These are phyloP conservation scores for Glycyrrhiza uralensis DNA, from an alignment of 306 rosid species.

Conservation along the genomic window DNA sequence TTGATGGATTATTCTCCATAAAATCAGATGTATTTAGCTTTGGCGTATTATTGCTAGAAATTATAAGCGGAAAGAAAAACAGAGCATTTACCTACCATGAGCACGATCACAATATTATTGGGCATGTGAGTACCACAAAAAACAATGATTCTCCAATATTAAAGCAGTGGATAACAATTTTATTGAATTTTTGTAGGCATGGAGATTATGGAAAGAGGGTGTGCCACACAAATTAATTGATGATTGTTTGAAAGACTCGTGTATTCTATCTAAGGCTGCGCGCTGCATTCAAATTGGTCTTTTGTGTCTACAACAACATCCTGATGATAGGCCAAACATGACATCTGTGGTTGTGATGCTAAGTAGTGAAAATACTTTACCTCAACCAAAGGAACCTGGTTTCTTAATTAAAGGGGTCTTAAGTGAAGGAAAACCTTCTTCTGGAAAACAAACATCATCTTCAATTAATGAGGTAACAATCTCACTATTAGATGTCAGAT, in stretches of 20 bases:
- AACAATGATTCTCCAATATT: not conserved
- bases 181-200: not conserved
- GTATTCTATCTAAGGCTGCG: not conserved
- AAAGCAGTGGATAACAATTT: not conserved
- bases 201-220: not conserved
- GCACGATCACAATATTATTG: not conserved
- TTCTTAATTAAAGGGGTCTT: not conserved
- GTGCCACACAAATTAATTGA: not conserved
- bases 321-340: slow-evolving; percentile 1
- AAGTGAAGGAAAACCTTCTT: too few species aligned
- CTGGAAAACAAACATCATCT: too few species aligned
- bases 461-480: not conserved
- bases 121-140: not conserved
- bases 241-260: not conserved
- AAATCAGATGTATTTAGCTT: slow-evolving; percentile 7
- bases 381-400: not conserved
- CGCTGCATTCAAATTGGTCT: not conserved
- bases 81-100: not conserved
- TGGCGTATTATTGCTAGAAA: not conserved
- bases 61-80: slow-evolving; percentile 1
- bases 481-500: not conserved
- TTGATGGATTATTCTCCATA: not conserved
- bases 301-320: not conserved
- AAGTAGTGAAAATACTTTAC: not conserved
- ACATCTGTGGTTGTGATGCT: not conserved